These are phyloP conservation scores for Fraxinus sp. DNA, from an alignment of 305 asterid genomes.

Conservation along the genomic window DNA sequence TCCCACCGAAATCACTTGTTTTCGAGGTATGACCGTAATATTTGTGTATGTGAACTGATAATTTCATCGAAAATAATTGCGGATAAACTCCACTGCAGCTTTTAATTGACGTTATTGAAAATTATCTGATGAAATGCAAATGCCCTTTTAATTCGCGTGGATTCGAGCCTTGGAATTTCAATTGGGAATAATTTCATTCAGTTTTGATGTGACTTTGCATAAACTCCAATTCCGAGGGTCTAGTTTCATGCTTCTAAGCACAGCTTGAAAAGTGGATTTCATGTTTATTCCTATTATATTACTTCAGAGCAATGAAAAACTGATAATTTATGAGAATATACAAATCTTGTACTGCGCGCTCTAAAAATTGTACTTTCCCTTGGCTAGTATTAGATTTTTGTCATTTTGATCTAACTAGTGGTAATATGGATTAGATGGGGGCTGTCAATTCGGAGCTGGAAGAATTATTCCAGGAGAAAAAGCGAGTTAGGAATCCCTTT, in stretches of 20 bases:
- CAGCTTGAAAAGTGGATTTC: background rate
- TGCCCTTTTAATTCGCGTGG: background rate
- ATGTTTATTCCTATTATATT: background rate
- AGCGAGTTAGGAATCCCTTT: conserved; percentile 50
- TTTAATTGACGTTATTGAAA: background rate
- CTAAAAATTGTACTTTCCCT: background rate
- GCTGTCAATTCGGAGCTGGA: conserved; percentile 50
- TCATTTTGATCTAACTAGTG: background rate
- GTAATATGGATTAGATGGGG: conserved; percentile 42
- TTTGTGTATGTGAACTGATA: background rate
- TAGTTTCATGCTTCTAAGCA: background rate
- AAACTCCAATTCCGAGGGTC: background rate
- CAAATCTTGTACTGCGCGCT: background rate
- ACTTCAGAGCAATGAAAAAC: background rate
- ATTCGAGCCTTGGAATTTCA: background rate
- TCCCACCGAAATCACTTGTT: background rate
- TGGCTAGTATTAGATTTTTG: background rate
- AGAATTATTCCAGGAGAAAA: conserved; percentile 45
- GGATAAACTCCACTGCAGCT: background rate
- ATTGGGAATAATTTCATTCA: background rate
- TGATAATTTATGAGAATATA: background rate
- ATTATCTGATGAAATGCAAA: background rate
- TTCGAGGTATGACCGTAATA: background rate
- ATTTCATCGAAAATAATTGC: background rate
- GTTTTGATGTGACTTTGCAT: background rate